Conservation (phyloP, 2,329 filamentous ascomycete species). For the Talaromyces pinophilus region DNA sequence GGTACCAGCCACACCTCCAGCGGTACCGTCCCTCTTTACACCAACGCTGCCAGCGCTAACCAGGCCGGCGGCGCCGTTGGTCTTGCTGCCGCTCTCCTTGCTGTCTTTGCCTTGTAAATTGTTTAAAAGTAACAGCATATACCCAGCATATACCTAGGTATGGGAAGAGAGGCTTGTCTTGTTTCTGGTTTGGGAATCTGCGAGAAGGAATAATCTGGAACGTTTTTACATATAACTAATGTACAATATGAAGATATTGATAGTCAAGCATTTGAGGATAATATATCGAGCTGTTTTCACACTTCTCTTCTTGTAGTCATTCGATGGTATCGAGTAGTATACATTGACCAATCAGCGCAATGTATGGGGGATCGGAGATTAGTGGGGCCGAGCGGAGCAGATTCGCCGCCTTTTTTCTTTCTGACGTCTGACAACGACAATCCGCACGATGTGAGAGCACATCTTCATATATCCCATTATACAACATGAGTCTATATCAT, state of each 20-base stretch:
- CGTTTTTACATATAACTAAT: slow-evolving; percentile 1
- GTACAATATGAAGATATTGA: slow-evolving; percentile 9
- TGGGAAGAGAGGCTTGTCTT: background rate
- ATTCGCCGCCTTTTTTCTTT: background rate
- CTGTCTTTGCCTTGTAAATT: slow-evolving; percentile 27
- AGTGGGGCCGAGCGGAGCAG: slow-evolving; percentile 2
- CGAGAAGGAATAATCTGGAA: background rate
- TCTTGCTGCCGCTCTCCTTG: slow-evolving; percentile 25
- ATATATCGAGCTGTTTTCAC: background rate
- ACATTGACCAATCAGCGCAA: background rate
- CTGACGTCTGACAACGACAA: background rate
- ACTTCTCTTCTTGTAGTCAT: background rate
- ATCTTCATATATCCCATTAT: background rate
- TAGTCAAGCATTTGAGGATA: slow-evolving; percentile 7
- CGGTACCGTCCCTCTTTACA: slow-evolving; percentile 21
- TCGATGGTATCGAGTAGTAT: background rate
- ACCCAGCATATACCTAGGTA: too few relatives aligned
- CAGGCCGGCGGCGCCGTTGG: slow-evolving; percentile 24
- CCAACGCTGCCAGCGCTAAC: slow-evolving; percentile 25
- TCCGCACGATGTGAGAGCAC: background rate
- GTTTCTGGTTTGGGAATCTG: slow-evolving; percentile 5
- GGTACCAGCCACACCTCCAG: slow-evolving; percentile 15
- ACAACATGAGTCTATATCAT: background rate
- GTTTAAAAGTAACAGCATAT: background rate
- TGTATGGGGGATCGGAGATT: background rate